Evolutionary conservation across 352 stramenopile species (phyloP).

Genomic region (Globisporangium spinosum): DNA sequence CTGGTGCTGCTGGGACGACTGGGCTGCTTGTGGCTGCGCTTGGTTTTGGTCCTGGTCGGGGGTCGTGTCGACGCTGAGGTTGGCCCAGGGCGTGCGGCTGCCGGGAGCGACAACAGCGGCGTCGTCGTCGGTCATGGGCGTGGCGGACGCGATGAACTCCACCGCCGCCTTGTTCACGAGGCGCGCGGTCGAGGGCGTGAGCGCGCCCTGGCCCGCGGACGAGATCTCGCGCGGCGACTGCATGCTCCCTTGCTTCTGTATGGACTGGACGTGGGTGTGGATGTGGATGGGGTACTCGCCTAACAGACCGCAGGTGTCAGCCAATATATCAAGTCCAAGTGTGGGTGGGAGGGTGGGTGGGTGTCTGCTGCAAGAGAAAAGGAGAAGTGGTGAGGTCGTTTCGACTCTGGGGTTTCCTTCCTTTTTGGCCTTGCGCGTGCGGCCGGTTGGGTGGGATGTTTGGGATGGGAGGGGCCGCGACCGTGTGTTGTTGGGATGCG

Average conservation of each 20-base stretch:
- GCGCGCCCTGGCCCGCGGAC: slow-evolving; percentile 54
- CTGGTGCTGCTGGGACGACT: slow-evolving; percentile 20
- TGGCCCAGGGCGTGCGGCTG: slow-evolving; percentile 59
- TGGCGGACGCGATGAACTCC: slow-evolving; percentile 20
- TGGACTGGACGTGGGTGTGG: neutral
- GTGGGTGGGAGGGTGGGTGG: neutral
- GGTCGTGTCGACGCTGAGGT: slow-evolving; percentile 67
- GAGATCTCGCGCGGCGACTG: slow-evolving; percentile 66
- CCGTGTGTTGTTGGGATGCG: neutral
- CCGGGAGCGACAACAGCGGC: slow-evolving; percentile 8
- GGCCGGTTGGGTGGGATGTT: neutral
- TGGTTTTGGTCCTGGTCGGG: neutral
- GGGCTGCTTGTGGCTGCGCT: neutral
- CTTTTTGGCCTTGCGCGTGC: neutral
- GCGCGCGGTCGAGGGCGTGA: slow-evolving; percentile 60
- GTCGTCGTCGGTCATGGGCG: slow-evolving; percentile 5
- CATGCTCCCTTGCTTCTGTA: neutral
- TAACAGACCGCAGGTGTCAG: neutral
- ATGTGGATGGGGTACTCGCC: neutral
- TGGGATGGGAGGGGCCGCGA: neutral
- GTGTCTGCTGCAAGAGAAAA: slow-evolving; percentile 4
- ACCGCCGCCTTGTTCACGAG: slow-evolving; percentile 46
- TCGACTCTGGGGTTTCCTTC: neutral
- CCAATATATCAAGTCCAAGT: slow-evolving; percentile 8
- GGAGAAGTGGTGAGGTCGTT: slow-evolving; percentile 7